Conservation (phyloP, 2,329 filamentous ascomycete genomes). For the Colletotrichum gloeosporioides region DNA sequence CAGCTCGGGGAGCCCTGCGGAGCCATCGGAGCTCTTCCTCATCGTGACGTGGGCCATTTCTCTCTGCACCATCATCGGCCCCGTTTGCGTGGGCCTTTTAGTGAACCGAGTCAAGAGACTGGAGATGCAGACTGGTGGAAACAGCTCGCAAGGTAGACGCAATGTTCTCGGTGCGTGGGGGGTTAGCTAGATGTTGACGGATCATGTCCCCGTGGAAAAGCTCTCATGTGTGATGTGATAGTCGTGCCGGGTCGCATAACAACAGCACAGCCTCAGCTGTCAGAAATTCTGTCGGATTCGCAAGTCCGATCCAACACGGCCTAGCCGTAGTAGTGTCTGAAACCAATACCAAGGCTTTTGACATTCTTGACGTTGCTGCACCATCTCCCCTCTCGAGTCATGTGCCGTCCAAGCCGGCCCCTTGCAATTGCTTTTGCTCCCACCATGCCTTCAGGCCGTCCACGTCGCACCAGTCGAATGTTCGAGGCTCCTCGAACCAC, state of each 20-base stretch:
- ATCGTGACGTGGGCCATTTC: slow-evolving; percentile 62
- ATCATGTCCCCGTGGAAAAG: neutral
- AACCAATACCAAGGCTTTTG: neutral
- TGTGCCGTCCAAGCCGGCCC: neutral
- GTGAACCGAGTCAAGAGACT: slow-evolving; percentile 46
- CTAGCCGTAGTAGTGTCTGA: neutral
- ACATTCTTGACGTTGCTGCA: neutral
- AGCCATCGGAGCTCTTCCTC: slow-evolving; percentile 47
- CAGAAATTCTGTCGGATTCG: neutral
- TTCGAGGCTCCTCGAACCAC: slow-evolving; percentile 57
- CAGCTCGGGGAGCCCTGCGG: slow-evolving; percentile 26
- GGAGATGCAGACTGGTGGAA: neutral
- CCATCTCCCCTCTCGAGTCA: neutral
- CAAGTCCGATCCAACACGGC: neutral
- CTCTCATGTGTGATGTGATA: no score
- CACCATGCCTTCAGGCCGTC: slow-evolving; percentile 51
- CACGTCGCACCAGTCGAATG: slow-evolving; percentile 57
- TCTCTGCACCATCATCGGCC: slow-evolving; percentile 59
- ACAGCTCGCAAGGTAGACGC: neutral
- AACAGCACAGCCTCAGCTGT: neutral
- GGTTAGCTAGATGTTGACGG: neutral
- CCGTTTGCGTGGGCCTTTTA: slow-evolving; percentile 52
- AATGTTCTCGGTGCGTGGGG: slow-evolving; percentile 21
- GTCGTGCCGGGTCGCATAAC: neutral
- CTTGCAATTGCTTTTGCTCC: slow-evolving; percentile 25